A percentile compares a stretch with the other conserved stretches of the same genome.
phyloP scores from a whole-genome alignment of 441 rosid species.

The Pelargonium citronellum region DNA sequence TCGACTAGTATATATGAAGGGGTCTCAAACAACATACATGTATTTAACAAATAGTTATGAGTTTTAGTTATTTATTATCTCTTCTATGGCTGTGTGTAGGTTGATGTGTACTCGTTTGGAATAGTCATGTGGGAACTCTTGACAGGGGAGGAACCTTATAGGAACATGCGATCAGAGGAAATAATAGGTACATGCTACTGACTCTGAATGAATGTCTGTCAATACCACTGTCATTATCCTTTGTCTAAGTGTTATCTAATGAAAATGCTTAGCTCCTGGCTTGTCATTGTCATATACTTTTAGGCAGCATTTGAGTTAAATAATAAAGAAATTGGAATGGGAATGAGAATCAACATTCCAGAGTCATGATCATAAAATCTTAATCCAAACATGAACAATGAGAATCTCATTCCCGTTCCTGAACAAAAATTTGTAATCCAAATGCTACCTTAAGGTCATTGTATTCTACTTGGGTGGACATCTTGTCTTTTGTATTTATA shows the following conservation, averaged over 20 bases:
- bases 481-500: not conserved
- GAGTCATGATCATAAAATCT: no score
- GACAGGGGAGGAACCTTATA: conserved; percentile 44
- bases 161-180: conserved; percentile 27
- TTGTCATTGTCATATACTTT: not conserved
- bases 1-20: no score
- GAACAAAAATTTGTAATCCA: no score
- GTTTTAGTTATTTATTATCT: not conserved
- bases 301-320: no score
- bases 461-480: no score
- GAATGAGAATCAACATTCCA: no score
- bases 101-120: conserved; percentile 44
- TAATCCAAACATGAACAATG: no score
- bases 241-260: not conserved
- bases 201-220: not conserved
- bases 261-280: not conserved
- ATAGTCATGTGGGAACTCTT: conserved; percentile 45
- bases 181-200: conserved; percentile 31
- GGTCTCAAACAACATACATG: no score
- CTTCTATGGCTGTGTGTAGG: conserved; percentile 18
- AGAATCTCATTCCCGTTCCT: no score
- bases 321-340: no score
- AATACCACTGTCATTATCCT: not conserved
- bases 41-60: no score
- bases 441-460: no score